A percentile compares a stretch with the other conserved stretches of the same genome.
phyloP scores from a whole-genome alignment of 1,284 basidiomycete species.

The Papiliotrema fonsecae region DNA sequence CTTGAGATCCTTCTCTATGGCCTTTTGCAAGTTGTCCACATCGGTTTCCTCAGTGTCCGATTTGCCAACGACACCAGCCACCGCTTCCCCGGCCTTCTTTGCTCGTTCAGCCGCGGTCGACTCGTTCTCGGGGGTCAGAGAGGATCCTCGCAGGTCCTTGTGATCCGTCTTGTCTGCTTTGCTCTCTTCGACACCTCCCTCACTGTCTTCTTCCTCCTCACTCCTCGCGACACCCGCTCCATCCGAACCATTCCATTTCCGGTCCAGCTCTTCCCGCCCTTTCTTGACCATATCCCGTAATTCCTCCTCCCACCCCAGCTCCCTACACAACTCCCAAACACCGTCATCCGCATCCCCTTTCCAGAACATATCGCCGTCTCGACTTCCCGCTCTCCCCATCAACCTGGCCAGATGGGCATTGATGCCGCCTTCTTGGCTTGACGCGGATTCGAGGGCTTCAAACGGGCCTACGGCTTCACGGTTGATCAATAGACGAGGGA shows the following conservation, averaged over 20 bases:
- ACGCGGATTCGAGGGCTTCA: not conserved
- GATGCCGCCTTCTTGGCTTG: not conserved
- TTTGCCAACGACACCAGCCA: not conserved
- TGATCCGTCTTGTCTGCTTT: not conserved
- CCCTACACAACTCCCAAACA: slow-evolving; percentile 26
- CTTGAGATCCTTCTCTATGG: slow-evolving; percentile 13
- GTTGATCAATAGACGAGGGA: slow-evolving; percentile 54
- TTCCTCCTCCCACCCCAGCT: slow-evolving; percentile 44
- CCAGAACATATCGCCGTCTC: slow-evolving; percentile 37
- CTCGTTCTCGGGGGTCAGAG: not conserved
- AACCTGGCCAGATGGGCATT: not conserved
- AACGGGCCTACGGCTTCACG: slow-evolving; percentile 53
- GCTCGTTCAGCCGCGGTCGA: not conserved
- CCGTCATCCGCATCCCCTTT: slow-evolving; percentile 47
- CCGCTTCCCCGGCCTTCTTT: not conserved
- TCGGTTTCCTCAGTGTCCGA: not conserved
- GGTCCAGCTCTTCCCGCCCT: slow-evolving; percentile 24
- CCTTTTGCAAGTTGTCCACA: slow-evolving; percentile 9
- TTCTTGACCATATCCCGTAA: slow-evolving; percentile 29
- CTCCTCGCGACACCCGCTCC: not conserved
- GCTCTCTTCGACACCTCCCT: not conserved
- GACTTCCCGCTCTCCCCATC: not conserved
- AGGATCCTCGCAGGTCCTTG: not conserved
- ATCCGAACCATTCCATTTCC: slow-evolving; percentile 24
- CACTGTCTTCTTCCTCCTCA: slow-evolving; percentile 1